Conservation (phyloP, 257 asterid species). For the Gentiana dahurica region DNA sequence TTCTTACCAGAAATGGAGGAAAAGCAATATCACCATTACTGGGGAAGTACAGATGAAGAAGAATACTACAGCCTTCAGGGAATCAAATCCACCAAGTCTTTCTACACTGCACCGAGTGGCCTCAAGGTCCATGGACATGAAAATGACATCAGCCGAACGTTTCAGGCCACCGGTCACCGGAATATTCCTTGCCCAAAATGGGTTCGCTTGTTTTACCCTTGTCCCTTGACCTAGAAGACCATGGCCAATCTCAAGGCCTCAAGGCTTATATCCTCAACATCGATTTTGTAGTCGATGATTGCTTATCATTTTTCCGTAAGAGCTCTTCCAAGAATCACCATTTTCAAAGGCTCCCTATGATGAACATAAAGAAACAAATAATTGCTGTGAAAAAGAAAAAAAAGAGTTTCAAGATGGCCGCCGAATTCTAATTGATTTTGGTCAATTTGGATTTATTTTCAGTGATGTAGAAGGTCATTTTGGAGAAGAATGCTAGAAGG, state of each 20-base stretch:
- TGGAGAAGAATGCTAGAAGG: too few relatives aligned
- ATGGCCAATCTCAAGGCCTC: constrained; percentile 80
- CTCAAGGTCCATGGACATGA: constrained; percentile 76
- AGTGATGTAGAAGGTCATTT: too few relatives aligned
- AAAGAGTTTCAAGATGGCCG: too few relatives aligned
- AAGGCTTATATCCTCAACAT: constrained; percentile 65
- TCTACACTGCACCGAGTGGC: constrained; percentile 58
- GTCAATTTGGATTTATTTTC: too few relatives aligned
- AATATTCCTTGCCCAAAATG: constrained; percentile 72
- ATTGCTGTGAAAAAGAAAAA: too few relatives aligned
- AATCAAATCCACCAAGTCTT: constrained; percentile 47
- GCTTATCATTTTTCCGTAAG: constrained; percentile 32
- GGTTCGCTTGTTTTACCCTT: constrained; percentile 65
- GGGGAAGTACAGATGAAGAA: constrained; percentile 68
- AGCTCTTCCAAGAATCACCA: constrained; percentile 24
- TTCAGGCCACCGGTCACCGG: constrained; percentile 47
- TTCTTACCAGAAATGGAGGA: constrained; percentile 28
- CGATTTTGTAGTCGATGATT: constrained; percentile 51
- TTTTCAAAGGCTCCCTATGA: constrained; percentile 18
- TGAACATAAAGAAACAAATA: too few relatives aligned
- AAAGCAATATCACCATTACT: constrained; percentile 29
- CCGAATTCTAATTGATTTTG: too few relatives aligned
- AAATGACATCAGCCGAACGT: constrained; percentile 86
- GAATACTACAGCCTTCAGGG: constrained; percentile 45
- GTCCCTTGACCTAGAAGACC: constrained; percentile 67